Evolutionary conservation across 768 basidiomycete species (phyloP).

Genomic region (Tricholoma sp.): DNA sequence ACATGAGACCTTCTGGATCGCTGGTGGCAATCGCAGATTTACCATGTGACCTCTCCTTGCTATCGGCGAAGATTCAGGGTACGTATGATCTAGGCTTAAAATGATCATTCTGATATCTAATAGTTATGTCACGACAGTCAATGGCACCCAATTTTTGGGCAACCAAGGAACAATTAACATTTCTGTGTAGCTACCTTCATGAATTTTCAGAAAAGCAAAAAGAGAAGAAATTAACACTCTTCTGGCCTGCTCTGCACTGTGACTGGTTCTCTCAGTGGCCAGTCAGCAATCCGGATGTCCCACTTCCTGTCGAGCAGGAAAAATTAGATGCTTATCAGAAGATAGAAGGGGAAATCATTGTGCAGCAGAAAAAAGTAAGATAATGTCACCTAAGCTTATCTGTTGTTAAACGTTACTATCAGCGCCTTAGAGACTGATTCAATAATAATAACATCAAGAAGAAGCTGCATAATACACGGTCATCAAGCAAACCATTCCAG

Average conservation of each 20-base stretch:
- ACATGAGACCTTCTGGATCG: not conserved
- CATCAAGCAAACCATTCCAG: not conserved
- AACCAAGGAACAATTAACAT: not conserved
- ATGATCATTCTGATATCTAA: no score
- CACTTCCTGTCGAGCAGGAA: not conserved
- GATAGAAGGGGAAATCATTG: not conserved
- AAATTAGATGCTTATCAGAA: not conserved
- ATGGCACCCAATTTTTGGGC: no score
- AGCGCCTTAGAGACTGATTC: not conserved
- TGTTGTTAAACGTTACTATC: not conserved
- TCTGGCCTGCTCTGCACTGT: no score
- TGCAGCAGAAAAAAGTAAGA: not conserved
- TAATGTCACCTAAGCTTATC: not conserved
- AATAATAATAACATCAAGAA: no score
- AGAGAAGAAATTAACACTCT: no score
- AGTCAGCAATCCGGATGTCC: not conserved
- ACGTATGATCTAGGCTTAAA: no score
- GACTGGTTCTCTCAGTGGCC: no score
- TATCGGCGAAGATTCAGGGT: not conserved
- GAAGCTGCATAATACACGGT: not conserved
- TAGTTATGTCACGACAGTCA: no score
- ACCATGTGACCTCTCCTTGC: not conserved
- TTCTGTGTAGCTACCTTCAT: not conserved
- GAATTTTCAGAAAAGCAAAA: not conserved
- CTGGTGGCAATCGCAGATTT: not conserved